Percentiles rank a stretch among this genome's conserved stretches.
Conservation (phyloP, 176 grass and related monocot species). For the Secale cereale region DNA sequence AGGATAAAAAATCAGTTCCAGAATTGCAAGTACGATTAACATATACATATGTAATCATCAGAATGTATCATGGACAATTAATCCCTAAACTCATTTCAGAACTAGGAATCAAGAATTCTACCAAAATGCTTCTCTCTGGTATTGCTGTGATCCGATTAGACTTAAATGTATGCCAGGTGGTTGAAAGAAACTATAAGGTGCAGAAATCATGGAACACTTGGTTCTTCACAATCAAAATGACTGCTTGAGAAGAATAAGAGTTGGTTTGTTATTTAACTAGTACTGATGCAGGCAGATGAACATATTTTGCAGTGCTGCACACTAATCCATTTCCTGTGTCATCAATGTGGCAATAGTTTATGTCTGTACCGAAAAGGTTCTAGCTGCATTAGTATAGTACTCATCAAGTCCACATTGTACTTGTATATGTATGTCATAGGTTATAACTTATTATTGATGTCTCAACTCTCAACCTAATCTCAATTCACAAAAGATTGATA, state of each 20-base stretch:
- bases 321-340: neutral
- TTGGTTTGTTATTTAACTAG: neutral
- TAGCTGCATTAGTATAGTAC: neutral
- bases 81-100: neutral
- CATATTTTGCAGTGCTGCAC: neutral
- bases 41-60: constrained; percentile 9
- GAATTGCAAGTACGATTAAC: constrained; percentile 13
- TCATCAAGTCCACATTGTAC: neutral
- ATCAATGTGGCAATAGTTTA: neutral
- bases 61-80: constrained; percentile 2
- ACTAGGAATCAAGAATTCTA: neutral
- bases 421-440: neutral
- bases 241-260: neutral
- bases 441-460: constrained; percentile 3
- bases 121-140: neutral
- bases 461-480: neutral
- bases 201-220: neutral
- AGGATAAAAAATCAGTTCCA: constrained; percentile 45
- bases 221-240: neutral
- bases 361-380: neutral
- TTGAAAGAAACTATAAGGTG: constrained; percentile 7
- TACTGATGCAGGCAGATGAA: neutral
- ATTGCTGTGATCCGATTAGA: neutral
- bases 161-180: neutral
- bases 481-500: neutral